phyloP scores from a whole-genome alignment of 73 alveolate genomes.

The Paramecium primaurelia region DNA sequence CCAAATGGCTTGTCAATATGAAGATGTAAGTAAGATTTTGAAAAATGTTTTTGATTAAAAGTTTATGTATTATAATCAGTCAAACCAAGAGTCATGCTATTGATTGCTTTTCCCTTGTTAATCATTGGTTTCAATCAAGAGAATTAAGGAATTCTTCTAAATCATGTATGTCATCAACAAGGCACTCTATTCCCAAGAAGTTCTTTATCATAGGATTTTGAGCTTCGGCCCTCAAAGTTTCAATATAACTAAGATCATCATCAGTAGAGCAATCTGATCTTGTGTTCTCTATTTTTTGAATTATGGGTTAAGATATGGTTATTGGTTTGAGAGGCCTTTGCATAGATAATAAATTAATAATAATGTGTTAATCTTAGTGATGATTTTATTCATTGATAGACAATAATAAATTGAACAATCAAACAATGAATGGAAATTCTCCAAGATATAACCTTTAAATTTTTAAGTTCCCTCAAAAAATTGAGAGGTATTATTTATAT shows the following conservation, averaged over 20 bases:
- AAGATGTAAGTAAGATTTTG: neutral
- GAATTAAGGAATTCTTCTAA: neutral
- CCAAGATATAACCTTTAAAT: neutral
- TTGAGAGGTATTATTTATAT: neutral
- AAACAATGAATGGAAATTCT: neutral
- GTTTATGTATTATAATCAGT: constrained; percentile 8
- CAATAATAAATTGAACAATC: neutral
- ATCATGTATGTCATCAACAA: neutral
- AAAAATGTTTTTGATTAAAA: neutral
- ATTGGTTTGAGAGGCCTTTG: neutral
- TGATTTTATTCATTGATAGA: neutral
- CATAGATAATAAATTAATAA: neutral
- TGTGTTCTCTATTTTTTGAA: neutral
- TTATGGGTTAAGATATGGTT: neutral
- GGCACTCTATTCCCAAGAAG: neutral
- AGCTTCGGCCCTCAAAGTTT: neutral
- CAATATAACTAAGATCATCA: neutral
- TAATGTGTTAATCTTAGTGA: neutral
- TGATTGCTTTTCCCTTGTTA: neutral
- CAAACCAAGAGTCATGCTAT: neutral
- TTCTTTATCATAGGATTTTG: constrained; percentile 4
- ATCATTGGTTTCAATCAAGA: neutral
- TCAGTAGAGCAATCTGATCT: constrained; percentile 1
- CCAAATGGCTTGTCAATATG: neutral
- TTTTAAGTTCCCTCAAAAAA: neutral